phyloP scores from a whole-genome alignment of 1,139 yeast species.

The Kodamaea suecica region DNA sequence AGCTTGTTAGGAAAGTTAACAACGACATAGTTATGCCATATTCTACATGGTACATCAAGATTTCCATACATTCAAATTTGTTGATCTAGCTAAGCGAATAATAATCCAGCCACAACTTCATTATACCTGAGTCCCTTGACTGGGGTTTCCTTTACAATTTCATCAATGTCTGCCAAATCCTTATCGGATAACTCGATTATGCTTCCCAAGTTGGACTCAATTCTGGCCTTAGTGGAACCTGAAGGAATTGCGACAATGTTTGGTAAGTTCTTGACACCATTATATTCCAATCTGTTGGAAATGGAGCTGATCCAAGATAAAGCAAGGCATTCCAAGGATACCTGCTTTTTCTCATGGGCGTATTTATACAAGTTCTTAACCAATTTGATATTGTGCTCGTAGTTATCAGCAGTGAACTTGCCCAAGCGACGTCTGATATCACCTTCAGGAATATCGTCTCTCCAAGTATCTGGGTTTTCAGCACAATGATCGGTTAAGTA shows the following conservation, averaged over 20 bases:
- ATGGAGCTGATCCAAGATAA: constrained; percentile 63
- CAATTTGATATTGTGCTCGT: constrained; percentile 48
- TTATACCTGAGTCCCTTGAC: constrained; percentile 54
- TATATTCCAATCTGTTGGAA: constrained; percentile 25
- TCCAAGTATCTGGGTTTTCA: constrained; percentile 37
- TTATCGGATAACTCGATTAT: constrained; percentile 45
- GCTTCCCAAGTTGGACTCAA: constrained; percentile 53
- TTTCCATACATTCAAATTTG: no score
- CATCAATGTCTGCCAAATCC: constrained; percentile 51
- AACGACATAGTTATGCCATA: no score
- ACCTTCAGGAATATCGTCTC: constrained; percentile 37
- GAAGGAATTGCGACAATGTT: constrained; percentile 77
- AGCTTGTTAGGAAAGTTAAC: no score
- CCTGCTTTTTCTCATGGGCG: constrained; percentile 44
- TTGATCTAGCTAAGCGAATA: constrained; percentile 1
- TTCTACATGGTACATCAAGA: no score
- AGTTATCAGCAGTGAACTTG: constrained; percentile 57
- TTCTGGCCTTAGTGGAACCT: constrained; percentile 56
- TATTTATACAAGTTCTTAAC: constrained; percentile 42
- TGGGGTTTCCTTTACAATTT: constrained; percentile 34
- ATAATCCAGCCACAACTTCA: background rate
- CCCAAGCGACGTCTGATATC: constrained; percentile 51
- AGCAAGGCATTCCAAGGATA: constrained; percentile 67
- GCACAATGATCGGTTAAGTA: constrained; percentile 58
- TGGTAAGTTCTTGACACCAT: constrained; percentile 44